These are phyloP conservation scores for Ulota crispa DNA, from an alignment of 225 moss, liverwort and hornwort genomes.

Conservation along the genomic window DNA sequence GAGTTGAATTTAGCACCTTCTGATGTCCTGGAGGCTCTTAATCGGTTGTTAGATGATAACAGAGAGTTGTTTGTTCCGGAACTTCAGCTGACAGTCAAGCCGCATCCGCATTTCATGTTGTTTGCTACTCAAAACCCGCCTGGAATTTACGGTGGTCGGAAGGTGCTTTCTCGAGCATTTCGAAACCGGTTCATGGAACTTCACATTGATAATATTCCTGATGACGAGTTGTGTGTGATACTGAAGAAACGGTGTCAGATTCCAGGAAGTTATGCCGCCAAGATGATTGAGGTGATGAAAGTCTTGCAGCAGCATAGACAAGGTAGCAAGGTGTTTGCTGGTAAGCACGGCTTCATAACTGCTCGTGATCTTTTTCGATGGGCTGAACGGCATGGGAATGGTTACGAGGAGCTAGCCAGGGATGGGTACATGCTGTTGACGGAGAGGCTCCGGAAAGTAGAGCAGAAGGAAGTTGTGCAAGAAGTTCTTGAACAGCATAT, in stretches of 20 bases:
- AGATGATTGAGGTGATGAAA: slow-evolving; percentile 99
- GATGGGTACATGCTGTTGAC: slow-evolving; percentile 93
- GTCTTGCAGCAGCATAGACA: slow-evolving; percentile 93
- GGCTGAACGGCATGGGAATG: slow-evolving; percentile 94
- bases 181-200: slow-evolving; percentile 97
- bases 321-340: slow-evolving; percentile 96
- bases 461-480: slow-evolving; percentile 85
- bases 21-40: slow-evolving; percentile 94
- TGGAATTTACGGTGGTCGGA: slow-evolving; percentile 95
- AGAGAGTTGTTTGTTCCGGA: slow-evolving; percentile 98
- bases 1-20: slow-evolving; percentile 96
- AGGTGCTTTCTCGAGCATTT: slow-evolving; percentile 90
- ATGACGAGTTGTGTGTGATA: slow-evolving; percentile 81
- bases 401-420: slow-evolving; percentile 88
- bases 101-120: slow-evolving; percentile 98
- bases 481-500: slow-evolving; percentile 79
- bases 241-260: slow-evolving; percentile 89
- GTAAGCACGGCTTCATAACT: slow-evolving; percentile 97
- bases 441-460: slow-evolving; percentile 76
- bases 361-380: slow-evolving; percentile 96
- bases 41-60: slow-evolving; percentile 92
- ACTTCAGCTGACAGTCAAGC: slow-evolving; percentile 82
- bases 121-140: slow-evolving; percentile 99
- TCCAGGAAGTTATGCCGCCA: slow-evolving; percentile 89
- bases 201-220: slow-evolving; percentile 97